These are phyloP conservation scores for Carex myosuroides DNA, from an alignment of 176 grass and related monocot genomes.

Conservation along the genomic window DNA sequence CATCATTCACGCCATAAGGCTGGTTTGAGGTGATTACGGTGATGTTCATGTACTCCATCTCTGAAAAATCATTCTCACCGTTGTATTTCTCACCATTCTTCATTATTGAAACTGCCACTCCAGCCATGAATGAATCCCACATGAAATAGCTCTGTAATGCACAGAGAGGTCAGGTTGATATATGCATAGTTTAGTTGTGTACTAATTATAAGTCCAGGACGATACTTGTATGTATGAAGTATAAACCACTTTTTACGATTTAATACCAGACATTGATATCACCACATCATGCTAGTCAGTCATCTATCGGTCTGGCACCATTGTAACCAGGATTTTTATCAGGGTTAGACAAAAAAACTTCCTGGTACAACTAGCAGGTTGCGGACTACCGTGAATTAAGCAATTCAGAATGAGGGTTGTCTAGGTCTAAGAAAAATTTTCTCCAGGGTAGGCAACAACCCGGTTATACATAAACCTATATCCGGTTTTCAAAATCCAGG, in stretches of 20 bases:
- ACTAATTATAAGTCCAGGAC: neutral
- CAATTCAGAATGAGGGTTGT: too few species aligned
- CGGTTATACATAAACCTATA: too few species aligned
- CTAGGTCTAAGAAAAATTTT: too few species aligned
- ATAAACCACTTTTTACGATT: neutral
- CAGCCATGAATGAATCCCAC: constrained; percentile 85
- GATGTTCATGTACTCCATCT: constrained; percentile 71
- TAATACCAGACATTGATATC: neutral
- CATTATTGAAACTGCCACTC: constrained; percentile 66
- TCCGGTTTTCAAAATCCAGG: too few species aligned
- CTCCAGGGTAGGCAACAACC: too few species aligned
- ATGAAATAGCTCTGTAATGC: constrained; percentile 70
- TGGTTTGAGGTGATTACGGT: constrained; percentile 73
- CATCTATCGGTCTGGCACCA: neutral
- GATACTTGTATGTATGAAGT: neutral
- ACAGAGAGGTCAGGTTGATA: neutral
- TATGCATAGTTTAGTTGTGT: constrained; percentile 3
- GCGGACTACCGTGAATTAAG: too few species aligned
- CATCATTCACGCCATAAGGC: constrained; percentile 58
- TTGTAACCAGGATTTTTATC: too few species aligned
- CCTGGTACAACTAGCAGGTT: too few species aligned
- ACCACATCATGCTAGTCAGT: neutral
- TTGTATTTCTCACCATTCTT: constrained; percentile 30
- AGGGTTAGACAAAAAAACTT: too few species aligned
- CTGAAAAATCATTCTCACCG: constrained; percentile 65